Base-by-base conservation (phyloP, 129 eudicot genomes). In the Pseudognaphalium luteoalbum region DNA sequence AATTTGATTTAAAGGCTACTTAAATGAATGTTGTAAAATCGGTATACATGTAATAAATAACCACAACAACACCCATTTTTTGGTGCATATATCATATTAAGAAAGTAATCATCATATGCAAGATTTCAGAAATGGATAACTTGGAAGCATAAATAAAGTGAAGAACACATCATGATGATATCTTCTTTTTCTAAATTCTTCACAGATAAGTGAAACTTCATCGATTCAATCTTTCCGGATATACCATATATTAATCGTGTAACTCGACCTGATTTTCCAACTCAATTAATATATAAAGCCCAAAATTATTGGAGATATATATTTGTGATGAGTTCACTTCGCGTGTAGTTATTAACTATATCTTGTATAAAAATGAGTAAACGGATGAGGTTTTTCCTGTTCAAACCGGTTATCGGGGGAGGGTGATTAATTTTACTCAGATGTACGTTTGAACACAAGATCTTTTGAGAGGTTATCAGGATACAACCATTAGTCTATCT, bases 61-160 rank as follows among this genome's bases (percentile, higher is more conserved):
- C 54, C 78, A 32, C 85, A 82, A 77, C 82, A 82, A 22, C 81
- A 82, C 79, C 79, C 78, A 82, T 65, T 41, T 80, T 74, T 68
- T 77, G 79, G 61, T 73, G 68, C 41, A 42, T 63, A 67, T 80
- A 80, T 66, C 79, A 39, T 11, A 79, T 72, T 52, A 72, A 20
- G 69, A 61, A 80, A 37, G 81, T 52, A 76, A 71, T 63, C 73
- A 71, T 63, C 73, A 76, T 81, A 32, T 76, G 67, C 42, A 76
- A 76, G 21, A 66, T 20, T 72, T 58, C 19, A 28, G 65, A 62
- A 52, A 63, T 71, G 21, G 62, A 76, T 65, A 71, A 82, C 81
- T 71, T 82, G 78, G 70, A 71, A 63, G 63, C 61, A 64, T 66
- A 56, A 39, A 72, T 71, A 82, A 77, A 73, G 75, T 63, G 33